Percentiles rank a stretch among this genome's conserved stretches.
Evolutionary conservation across 2,329 filamentous ascomycete genomes (phyloP).

Genomic region (Xylariomycetidae sp.): DNA sequence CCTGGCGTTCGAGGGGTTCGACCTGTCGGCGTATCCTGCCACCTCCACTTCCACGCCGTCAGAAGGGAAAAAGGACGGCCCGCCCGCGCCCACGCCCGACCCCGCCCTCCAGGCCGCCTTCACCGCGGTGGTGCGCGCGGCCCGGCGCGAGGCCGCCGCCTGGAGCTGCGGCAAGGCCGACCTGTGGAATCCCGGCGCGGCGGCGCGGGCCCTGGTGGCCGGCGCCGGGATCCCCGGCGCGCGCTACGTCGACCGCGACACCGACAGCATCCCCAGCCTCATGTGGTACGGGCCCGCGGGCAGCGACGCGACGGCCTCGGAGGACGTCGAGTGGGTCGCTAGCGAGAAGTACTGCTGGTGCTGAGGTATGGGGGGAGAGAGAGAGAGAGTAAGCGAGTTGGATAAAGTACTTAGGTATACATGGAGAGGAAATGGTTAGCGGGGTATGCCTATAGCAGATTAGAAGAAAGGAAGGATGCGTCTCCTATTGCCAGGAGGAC

Average conservation of each 20-base stretch:
- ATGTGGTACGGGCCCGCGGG: conserved; percentile 59
- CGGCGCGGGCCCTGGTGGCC: conserved; percentile 40
- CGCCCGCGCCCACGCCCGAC: neutral
- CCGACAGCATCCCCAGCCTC: conserved; percentile 63
- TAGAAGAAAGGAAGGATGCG: too few relatives aligned
- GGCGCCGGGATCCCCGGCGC: conserved; percentile 33
- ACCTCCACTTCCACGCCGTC: neutral
- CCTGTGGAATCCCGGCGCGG: conserved; percentile 73
- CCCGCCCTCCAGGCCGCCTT: conserved; percentile 46
- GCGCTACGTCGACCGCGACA: conserved; percentile 49
- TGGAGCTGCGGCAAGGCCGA: conserved; percentile 68
- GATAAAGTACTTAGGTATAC: too few relatives aligned
- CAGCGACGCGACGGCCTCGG: too few relatives aligned
- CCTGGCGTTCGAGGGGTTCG: conserved; percentile 62
- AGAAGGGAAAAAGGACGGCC: conserved; percentile 21
- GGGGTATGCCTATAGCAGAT: too few relatives aligned
- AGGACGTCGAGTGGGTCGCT: conserved; percentile 62
- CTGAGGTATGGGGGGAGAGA: conserved; percentile 32
- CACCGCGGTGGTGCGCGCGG: conserved; percentile 57
- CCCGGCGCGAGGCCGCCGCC: conserved; percentile 61
- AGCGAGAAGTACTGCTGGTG: conserved; percentile 80
- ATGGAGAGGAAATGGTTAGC: too few relatives aligned
- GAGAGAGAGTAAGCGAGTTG: neutral
- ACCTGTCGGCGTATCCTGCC: too few relatives aligned
- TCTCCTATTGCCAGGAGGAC: too few relatives aligned